A percentile compares a stretch with the other conserved stretches of the same genome.
Conservation (phyloP, 2,329 filamentous ascomycete species). For the Monilinia polystroma region DNA sequence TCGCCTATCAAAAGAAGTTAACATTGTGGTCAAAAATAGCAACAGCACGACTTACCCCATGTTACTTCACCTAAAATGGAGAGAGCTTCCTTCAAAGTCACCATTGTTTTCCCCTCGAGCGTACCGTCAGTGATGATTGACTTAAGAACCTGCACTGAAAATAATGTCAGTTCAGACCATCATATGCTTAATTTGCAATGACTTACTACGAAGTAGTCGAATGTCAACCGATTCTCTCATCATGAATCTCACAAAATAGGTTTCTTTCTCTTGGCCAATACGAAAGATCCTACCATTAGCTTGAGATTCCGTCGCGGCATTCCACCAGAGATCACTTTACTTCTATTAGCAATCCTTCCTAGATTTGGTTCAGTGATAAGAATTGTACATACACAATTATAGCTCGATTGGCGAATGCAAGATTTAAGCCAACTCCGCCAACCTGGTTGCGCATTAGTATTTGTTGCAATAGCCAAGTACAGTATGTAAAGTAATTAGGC, state of each 20-base stretch:
- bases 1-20: neutral
- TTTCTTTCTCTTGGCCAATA: conserved; percentile 5
- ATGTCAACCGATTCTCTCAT: conserved; percentile 6
- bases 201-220: neutral
- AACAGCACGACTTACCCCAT: neutral
- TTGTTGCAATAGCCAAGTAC: too few relatives aligned
- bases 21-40: neutral
- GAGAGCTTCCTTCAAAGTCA: neutral
- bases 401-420: conserved; percentile 11
- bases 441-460: neutral
- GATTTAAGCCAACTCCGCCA: conserved; percentile 9
- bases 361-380: neutral
- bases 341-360: neutral
- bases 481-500: too few relatives aligned
- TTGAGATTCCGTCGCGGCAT: conserved; percentile 4
- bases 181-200: neutral
- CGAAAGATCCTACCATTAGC: conserved; percentile 2
- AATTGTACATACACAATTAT: conserved; percentile 9
- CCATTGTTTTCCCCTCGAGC: neutral
- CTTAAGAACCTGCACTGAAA: neutral
- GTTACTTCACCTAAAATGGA: neutral
- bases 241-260: conserved; percentile 1
- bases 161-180: too few relatives aligned
- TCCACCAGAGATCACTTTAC: conserved; percentile 14
- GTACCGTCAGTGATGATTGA: neutral